Percentiles rank a stretch among this genome's conserved stretches.
phyloP scores from a whole-genome alignment of 192 early-diverging fungal genomes.

The Fimicolochytrium jonesii region DNA sequence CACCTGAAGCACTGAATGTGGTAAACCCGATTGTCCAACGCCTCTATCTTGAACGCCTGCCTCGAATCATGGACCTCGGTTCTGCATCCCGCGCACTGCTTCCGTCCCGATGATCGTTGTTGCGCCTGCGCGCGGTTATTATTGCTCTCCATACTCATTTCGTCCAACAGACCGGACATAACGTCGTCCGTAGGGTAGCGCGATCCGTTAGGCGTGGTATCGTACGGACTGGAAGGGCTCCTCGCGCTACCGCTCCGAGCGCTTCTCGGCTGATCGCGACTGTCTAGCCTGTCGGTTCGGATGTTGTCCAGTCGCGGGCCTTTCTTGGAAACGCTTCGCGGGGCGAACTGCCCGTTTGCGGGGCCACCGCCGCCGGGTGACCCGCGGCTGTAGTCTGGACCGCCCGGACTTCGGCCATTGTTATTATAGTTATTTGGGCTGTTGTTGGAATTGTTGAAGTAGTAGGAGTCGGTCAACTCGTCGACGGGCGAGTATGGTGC shows the following conservation, averaged over 20 bases:
- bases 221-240: too few species aligned
- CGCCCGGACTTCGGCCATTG: too few species aligned
- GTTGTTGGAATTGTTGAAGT: too few species aligned
- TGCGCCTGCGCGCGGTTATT: neutral
- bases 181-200: conserved; percentile 35
- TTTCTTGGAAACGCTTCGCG: too few species aligned
- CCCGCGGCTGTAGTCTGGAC: too few species aligned
- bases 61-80: conserved; percentile 12
- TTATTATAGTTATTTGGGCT: too few species aligned
- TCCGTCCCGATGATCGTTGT: neutral
- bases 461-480: too few species aligned
- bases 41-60: conserved; percentile 31
- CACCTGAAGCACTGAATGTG: conserved; percentile 20
- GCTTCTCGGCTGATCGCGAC: neutral
- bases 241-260: too few species aligned
- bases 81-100: conserved; percentile 22
- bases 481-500: too few species aligned
- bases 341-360: too few species aligned
- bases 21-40: conserved; percentile 15
- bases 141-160: conserved; percentile 30
- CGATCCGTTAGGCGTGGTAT: too few species aligned
- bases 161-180: conserved; percentile 42
- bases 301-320: neutral
- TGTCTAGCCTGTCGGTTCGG: neutral
- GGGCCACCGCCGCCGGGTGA: too few species aligned